Conservation (phyloP, 2,329 filamentous ascomycete genomes). For the Monosporascus ibericus region DNA sequence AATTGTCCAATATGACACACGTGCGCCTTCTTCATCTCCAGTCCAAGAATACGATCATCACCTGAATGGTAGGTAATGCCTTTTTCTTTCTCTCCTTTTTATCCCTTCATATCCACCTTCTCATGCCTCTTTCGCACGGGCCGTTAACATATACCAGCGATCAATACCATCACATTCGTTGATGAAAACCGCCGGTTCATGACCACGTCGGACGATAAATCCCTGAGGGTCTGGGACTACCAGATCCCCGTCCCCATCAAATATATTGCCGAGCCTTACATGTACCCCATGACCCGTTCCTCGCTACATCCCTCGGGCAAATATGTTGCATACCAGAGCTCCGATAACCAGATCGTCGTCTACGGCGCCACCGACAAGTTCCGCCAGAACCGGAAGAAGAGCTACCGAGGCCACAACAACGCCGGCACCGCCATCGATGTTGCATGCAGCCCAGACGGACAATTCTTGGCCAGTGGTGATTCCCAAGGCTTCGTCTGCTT, state of each 20-base stretch:
- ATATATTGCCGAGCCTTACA: conserved; percentile 94
- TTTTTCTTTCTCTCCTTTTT: neutral
- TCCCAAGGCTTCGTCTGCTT: conserved; percentile 86
- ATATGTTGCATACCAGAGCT: conserved; percentile 88
- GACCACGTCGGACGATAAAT: conserved; percentile 96
- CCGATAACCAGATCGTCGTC: conserved; percentile 94
- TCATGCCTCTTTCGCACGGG: too few species aligned
- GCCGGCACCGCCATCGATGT: conserved; percentile 90
- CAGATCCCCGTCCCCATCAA: conserved; percentile 98
- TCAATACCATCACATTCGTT: conserved; percentile 96
- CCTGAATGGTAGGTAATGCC: conserved; percentile 53
- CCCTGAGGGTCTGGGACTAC: conserved; percentile 94
- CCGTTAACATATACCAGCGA: conserved; percentile 32
- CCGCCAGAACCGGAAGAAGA: conserved; percentile 95
- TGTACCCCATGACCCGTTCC: conserved; percentile 91
- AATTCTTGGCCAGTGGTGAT: conserved; percentile 84
- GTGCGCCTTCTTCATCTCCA: conserved; percentile 58
- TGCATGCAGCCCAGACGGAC: conserved; percentile 81
- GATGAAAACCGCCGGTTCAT: conserved; percentile 94
- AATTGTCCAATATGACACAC: conserved; percentile 92
- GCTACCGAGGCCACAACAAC: conserved; percentile 91
- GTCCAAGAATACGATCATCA: conserved; percentile 99
- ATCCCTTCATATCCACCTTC: neutral
- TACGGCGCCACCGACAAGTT: conserved; percentile 95
- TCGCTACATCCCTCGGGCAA: conserved; percentile 83